Evolutionary conservation across 371 early-diverging fungal genomes (phyloP).

Genomic region (Rhizomucor miehei): DNA sequence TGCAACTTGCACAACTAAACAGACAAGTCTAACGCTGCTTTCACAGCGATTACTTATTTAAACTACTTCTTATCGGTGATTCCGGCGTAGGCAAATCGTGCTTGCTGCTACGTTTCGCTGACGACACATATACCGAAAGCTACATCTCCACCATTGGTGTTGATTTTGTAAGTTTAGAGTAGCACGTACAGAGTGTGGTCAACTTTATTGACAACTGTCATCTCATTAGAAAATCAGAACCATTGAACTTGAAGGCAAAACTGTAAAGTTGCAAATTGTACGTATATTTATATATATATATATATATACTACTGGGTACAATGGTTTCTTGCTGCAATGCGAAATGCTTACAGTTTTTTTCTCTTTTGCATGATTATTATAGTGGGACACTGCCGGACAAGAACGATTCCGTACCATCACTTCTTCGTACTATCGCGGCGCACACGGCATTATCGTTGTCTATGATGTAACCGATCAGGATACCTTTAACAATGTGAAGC

Average conservation of each 20-base stretch:
- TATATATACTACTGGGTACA: too few species aligned
- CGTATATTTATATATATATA: conserved; percentile 9
- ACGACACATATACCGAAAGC: conserved; percentile 97
- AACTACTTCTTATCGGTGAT: conserved; percentile 98
- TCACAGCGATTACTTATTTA: conserved; percentile 94
- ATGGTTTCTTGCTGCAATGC: too few species aligned
- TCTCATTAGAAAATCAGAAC: conserved; percentile 94
- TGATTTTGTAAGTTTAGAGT: conserved; percentile 70
- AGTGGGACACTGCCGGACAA: conserved; percentile 99
- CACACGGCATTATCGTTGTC: conserved; percentile 97
- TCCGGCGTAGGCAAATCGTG: conserved; percentile 99
- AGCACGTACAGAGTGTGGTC: neutral
- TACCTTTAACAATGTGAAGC: conserved; percentile 80
- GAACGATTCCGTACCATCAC: conserved; percentile 99
- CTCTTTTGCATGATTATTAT: neutral
- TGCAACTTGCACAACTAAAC: neutral
- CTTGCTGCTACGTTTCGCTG: conserved; percentile 96
- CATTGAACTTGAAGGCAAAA: conserved; percentile 96
- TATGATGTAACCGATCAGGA: conserved; percentile 98
- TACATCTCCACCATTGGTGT: conserved; percentile 99
- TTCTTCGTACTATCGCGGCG: conserved; percentile 92
- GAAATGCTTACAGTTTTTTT: neutral
- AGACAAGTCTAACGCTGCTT: neutral
- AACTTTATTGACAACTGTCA: neutral
- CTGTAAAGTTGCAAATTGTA: conserved; percentile 98